A percentile compares a stretch with the other conserved stretches of the same genome.
Conservation (phyloP, 768 basidiomycete genomes). For the Pulveroboletus ravenelii region DNA sequence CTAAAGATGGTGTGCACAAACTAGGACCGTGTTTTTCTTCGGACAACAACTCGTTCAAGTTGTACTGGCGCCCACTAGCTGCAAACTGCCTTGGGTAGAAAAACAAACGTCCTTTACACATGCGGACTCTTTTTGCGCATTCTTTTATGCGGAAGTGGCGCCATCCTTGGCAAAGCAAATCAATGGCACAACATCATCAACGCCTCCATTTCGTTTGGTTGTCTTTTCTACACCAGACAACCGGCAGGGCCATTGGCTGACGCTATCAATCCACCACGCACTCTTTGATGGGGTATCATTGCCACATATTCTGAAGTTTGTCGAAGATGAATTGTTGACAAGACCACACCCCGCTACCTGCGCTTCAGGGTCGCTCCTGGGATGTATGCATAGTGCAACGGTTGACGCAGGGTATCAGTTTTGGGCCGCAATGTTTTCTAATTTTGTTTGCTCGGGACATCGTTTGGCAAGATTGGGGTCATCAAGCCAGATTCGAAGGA, state of each 20-base stretch:
- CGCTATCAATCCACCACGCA: constrained; percentile 33
- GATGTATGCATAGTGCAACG: constrained; percentile 17
- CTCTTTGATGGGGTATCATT: constrained; percentile 32
- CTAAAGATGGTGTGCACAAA: not conserved
- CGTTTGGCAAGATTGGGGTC: constrained; percentile 1
- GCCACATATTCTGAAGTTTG: constrained; percentile 24
- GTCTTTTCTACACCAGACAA: constrained; percentile 5
- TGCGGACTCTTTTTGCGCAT: constrained; percentile 14
- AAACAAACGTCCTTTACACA: constrained; percentile 3
- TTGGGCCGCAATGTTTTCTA: constrained; percentile 21
- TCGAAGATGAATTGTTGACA: constrained; percentile 20
- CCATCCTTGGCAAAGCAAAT: constrained; percentile 20
- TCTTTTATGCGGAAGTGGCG: constrained; percentile 22
- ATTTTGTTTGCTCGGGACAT: constrained; percentile 17
- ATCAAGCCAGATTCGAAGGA: constrained; percentile 10
- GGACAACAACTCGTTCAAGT: constrained; percentile 27
- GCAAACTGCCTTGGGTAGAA: constrained; percentile 16
- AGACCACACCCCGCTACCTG: constrained; percentile 7
- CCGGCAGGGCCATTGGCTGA: constrained; percentile 6
- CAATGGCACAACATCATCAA: constrained; percentile 16
- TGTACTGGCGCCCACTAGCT: constrained; percentile 15
- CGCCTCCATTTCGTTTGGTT: constrained; percentile 15
- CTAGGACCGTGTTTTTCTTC: constrained; percentile 32
- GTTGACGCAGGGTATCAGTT: constrained; percentile 15
- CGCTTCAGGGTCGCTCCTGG: constrained; percentile 19